These are phyloP conservation scores for Serendipita sp. DNA, from an alignment of 768 basidiomycete genomes.

Conservation along the genomic window DNA sequence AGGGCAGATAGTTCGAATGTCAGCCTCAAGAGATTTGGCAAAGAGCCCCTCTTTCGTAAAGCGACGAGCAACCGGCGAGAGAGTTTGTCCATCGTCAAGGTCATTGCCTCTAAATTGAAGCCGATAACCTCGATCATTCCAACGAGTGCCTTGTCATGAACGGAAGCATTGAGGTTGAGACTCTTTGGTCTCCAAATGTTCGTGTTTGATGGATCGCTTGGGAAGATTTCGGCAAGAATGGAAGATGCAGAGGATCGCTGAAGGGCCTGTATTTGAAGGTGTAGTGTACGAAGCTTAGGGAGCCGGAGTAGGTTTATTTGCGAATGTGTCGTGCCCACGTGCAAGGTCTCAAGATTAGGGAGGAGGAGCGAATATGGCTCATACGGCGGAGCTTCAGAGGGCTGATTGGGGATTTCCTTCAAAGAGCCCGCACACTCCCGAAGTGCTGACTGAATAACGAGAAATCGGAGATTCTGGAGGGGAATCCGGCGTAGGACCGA, in stretches of 20 bases:
- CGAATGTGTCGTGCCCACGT: not conserved
- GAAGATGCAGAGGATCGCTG: not conserved
- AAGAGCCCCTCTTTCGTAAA: not conserved
- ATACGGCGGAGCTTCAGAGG: too few relatives aligned
- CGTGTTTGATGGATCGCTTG: not conserved
- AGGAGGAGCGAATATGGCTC: not conserved
- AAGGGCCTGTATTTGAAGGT: not conserved
- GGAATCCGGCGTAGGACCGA: not conserved
- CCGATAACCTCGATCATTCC: not conserved
- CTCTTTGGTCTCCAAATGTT: not conserved
- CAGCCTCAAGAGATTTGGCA: not conserved
- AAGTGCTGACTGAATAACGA: not conserved
- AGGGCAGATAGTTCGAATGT: too few relatives aligned
- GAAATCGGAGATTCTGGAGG: not conserved
- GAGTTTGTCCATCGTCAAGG: not conserved
- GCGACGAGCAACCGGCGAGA: not conserved
- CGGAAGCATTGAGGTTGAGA: not conserved
- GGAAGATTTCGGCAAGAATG: not conserved
- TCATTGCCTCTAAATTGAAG: not conserved
- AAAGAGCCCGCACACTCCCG: not conserved
- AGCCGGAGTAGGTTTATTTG: not conserved
- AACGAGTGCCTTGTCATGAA: not conserved
- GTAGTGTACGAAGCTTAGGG: not conserved
- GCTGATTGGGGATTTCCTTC: not conserved
- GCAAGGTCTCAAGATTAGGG: not conserved